Evolutionary conservation across 2,329 filamentous ascomycete species (phyloP).

Genomic region (Aspergillus oerlinghausenensis): DNA sequence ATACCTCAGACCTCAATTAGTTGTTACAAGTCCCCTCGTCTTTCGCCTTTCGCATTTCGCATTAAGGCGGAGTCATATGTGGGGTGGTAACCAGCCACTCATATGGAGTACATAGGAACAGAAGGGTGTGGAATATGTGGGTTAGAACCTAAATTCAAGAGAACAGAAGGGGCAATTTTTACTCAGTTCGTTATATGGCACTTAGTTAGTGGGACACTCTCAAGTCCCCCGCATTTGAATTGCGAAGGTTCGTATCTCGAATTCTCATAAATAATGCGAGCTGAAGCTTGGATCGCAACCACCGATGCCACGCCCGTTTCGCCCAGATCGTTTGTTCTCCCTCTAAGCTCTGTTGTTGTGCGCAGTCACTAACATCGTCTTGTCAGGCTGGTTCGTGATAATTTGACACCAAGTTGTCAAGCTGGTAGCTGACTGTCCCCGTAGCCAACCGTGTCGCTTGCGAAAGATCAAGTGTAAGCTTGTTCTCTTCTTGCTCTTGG

Average conservation of each 20-base stretch:
- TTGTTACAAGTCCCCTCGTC: background rate
- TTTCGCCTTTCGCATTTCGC: background rate
- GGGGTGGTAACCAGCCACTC: background rate
- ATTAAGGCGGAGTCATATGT: background rate
- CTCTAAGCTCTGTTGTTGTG: background rate
- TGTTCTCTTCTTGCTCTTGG: background rate
- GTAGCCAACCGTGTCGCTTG: slow-evolving; percentile 5
- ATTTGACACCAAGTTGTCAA: background rate
- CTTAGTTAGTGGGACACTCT: background rate
- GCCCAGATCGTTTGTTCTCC: background rate
- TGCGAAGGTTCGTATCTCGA: background rate
- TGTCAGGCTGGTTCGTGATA: background rate
- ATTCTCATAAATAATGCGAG: background rate
- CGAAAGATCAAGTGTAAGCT: slow-evolving; percentile 7
- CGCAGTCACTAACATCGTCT: background rate
- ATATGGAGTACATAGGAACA: too few relatives aligned
- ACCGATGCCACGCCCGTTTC: background rate
- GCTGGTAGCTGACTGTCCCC: background rate
- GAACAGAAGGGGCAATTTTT: too few relatives aligned
- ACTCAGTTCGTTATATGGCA: too few relatives aligned
- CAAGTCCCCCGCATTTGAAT: background rate
- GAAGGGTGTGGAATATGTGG: too few relatives aligned
- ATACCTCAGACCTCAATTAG: background rate
- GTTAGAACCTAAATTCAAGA: too few relatives aligned
- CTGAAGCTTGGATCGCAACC: background rate